These are phyloP conservation scores for Aspergillus hancockii DNA, from an alignment of 495 filamentous ascomycete genomes.

Conservation along the genomic window DNA sequence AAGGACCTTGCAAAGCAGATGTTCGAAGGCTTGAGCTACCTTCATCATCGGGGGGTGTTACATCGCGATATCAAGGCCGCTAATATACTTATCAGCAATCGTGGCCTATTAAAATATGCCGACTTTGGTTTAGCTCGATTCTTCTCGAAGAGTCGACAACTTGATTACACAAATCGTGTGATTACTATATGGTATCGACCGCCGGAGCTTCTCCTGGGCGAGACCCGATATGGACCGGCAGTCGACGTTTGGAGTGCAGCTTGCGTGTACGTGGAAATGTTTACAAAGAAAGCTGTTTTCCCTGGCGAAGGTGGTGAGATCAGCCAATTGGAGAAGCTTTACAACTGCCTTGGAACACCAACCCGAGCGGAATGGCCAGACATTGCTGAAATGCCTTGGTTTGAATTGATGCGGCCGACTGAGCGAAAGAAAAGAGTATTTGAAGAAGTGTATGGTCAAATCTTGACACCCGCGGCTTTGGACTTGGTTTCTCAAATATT, in stretches of 20 bases:
- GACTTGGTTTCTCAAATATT: slow-evolving; percentile 82
- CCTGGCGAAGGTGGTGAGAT: slow-evolving; percentile 93
- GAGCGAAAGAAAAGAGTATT: slow-evolving; percentile 78
- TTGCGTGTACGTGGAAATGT: slow-evolving; percentile 96
- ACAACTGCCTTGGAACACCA: slow-evolving; percentile 88
- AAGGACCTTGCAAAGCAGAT: slow-evolving; percentile 93
- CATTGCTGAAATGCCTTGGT: slow-evolving; percentile 92
- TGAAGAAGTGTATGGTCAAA: slow-evolving; percentile 74
- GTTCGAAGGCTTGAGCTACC: slow-evolving; percentile 91
- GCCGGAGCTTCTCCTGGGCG: slow-evolving; percentile 89
- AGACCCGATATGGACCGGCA: slow-evolving; percentile 90
- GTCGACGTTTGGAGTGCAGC: slow-evolving; percentile 99
- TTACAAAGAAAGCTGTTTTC: slow-evolving; percentile 92
- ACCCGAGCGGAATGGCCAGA: slow-evolving; percentile 82
- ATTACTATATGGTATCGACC: slow-evolving; percentile 96
- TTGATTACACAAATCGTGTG: slow-evolving; percentile 98
- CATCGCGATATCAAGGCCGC: slow-evolving; percentile 96
- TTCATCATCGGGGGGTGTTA: slow-evolving; percentile 89
- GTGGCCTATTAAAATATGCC: slow-evolving; percentile 85
- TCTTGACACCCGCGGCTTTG: slow-evolving; percentile 74
- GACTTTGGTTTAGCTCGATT: slow-evolving; percentile 98
- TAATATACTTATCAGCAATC: slow-evolving; percentile 90
- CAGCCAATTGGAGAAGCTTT: slow-evolving; percentile 94
- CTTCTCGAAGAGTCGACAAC: slow-evolving; percentile 85
- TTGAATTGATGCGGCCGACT: slow-evolving; percentile 78